Conservation (phyloP, 495 filamentous ascomycete species). For the Aspergillus cavernicola region DNA sequence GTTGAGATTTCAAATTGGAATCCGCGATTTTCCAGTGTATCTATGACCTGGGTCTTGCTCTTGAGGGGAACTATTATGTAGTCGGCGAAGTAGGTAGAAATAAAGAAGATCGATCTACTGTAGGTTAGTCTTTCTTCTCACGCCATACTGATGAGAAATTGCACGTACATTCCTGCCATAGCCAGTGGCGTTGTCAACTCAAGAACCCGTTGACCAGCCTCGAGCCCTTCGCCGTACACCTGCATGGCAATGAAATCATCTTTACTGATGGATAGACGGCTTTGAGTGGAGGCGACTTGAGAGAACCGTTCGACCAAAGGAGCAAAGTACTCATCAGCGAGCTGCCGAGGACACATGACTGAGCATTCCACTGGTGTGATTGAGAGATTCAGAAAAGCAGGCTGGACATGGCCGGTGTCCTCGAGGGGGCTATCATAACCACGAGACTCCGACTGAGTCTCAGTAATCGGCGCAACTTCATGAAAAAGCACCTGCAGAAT, state of each 20-base stretch:
- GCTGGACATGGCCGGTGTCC: conserved; percentile 39
- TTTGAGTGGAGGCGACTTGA: conserved; percentile 32
- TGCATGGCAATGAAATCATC: conserved; percentile 87
- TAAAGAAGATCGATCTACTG: conserved; percentile 86
- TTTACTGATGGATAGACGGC: conserved; percentile 65
- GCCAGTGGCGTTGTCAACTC: conserved; percentile 90
- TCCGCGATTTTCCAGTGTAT: conserved; percentile 71
- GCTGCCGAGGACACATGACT: conserved; percentile 74
- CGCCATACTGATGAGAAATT: background rate
- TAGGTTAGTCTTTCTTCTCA: background rate
- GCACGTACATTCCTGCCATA: conserved; percentile 76
- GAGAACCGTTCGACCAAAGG: conserved; percentile 56
- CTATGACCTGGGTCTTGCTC: conserved; percentile 66
- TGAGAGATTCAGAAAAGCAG: conserved; percentile 88
- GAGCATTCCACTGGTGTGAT: conserved; percentile 92
- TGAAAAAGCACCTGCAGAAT: conserved; percentile 82
- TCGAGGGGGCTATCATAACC: conserved; percentile 29
- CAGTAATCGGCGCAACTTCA: conserved; percentile 39
- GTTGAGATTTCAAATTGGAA: conserved; percentile 78
- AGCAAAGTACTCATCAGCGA: conserved; percentile 68
- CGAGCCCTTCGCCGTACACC: conserved; percentile 81
- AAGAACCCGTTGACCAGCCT: conserved; percentile 89
- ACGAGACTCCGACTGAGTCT: conserved; percentile 23
- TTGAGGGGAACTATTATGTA: conserved; percentile 88
- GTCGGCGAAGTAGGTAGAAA: conserved; percentile 96